Evolutionary conservation across 768 basidiomycete genomes (phyloP).

Genomic region (Lactifluus piperatus): DNA sequence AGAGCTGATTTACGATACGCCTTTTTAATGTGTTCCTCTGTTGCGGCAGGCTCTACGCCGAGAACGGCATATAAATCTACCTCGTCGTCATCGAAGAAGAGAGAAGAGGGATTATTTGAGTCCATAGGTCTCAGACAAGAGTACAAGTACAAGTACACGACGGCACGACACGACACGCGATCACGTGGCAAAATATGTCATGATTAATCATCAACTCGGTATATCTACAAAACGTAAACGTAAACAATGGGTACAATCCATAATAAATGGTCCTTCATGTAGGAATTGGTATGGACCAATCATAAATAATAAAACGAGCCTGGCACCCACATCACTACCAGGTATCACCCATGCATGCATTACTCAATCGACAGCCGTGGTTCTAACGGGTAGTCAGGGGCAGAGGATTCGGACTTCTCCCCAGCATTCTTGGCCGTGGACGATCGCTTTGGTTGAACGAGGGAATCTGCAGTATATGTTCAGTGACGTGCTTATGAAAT

Average conservation of each 20-base stretch:
- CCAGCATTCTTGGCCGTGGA: slow-evolving; percentile 25
- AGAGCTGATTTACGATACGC: slow-evolving; percentile 83
- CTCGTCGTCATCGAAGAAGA: slow-evolving; percentile 72
- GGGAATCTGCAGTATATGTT: slow-evolving; percentile 6
- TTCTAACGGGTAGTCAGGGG: slow-evolving; percentile 47
- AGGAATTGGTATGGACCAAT: not conserved
- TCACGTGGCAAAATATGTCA: slow-evolving; percentile 1
- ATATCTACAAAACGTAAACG: too few relatives aligned
- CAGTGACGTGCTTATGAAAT: slow-evolving; percentile 7
- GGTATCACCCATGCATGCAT: not conserved
- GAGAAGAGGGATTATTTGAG: slow-evolving; percentile 53
- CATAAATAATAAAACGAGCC: not conserved
- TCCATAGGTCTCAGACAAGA: slow-evolving; percentile 22
- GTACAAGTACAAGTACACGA: too few relatives aligned
- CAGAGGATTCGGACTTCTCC: slow-evolving; percentile 41
- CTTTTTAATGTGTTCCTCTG: slow-evolving; percentile 63
- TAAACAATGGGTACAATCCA: too few relatives aligned
- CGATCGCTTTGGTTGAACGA: slow-evolving; percentile 4
- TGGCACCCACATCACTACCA: not conserved
- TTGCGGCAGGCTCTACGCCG: slow-evolving; percentile 43
- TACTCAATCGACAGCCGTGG: slow-evolving; percentile 75
- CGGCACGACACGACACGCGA: not conserved
- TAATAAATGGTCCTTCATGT: not conserved
- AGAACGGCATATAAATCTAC: slow-evolving; percentile 79
- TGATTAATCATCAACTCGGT: too few relatives aligned